Evolutionary conservation across 345 rosid genomes (phyloP).

Genomic region (Abelmoschus esculentus): DNA sequence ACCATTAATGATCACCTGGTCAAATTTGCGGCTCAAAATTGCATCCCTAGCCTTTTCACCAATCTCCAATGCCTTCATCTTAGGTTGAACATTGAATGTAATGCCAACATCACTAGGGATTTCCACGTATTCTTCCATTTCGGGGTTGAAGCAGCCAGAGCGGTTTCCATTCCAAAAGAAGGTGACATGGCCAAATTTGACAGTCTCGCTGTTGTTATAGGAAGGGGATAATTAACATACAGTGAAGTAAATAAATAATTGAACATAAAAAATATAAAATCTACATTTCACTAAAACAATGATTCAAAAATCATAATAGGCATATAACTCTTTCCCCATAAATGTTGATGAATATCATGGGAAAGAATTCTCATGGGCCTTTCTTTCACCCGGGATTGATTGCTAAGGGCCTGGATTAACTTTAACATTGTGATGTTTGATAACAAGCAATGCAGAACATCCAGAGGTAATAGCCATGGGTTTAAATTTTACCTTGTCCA

Average conservation of each 20-base stretch:
- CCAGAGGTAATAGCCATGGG: neutral
- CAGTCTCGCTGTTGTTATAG: slow-evolving; percentile 61
- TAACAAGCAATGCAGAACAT: neutral
- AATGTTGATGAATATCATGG: too few species aligned
- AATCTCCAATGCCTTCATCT: slow-evolving; percentile 90
- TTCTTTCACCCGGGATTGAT: neutral
- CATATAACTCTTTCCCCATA: too few species aligned
- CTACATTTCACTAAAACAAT: neutral
- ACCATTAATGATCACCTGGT: slow-evolving; percentile 49
- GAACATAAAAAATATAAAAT: neutral
- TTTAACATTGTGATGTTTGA: neutral
- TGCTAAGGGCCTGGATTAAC: neutral
- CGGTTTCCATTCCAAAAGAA: slow-evolving; percentile 99
- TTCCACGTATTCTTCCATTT: slow-evolving; percentile 86
- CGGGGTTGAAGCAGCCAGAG: slow-evolving; percentile 69
- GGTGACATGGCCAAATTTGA: slow-evolving; percentile 94
- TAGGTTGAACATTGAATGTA: slow-evolving; percentile 82
- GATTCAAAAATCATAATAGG: neutral
- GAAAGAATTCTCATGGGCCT: neutral
- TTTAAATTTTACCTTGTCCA: neutral
- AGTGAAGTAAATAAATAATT: neutral
- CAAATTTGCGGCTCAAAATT: slow-evolving; percentile 71
- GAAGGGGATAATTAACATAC: neutral
- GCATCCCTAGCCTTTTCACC: slow-evolving; percentile 88
- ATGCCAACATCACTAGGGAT: slow-evolving; percentile 93